Evolutionary conservation across 1,284 basidiomycete species (phyloP).

Genomic region (Heterobasidion irregulare): DNA sequence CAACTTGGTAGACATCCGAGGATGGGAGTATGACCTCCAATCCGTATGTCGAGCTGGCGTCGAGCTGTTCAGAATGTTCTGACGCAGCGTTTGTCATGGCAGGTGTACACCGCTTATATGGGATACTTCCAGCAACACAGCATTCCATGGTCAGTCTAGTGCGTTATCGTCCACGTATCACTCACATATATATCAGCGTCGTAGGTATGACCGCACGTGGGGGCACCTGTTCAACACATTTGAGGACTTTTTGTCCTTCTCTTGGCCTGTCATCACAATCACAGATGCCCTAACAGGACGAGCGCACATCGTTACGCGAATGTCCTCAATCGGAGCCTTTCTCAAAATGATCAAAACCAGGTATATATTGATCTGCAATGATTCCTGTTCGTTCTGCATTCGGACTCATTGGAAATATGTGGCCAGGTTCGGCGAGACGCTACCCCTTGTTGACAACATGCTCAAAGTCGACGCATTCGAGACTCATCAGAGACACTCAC

Average conservation of each 20-base stretch:
- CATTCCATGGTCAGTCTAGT: slow-evolving; percentile 55
- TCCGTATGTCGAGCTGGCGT: slow-evolving; percentile 39
- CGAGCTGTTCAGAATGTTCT: slow-evolving; percentile 3
- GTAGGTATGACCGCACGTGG: slow-evolving; percentile 77
- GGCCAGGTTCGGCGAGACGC: slow-evolving; percentile 65
- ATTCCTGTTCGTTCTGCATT: neutral
- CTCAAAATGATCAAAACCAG: slow-evolving; percentile 75
- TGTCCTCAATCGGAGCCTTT: slow-evolving; percentile 63
- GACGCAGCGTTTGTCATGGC: slow-evolving; percentile 3
- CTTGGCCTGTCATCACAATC: slow-evolving; percentile 78
- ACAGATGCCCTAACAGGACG: slow-evolving; percentile 68
- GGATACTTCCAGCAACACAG: slow-evolving; percentile 72
- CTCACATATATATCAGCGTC: neutral
- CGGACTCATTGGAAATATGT: neutral
- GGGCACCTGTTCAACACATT: slow-evolving; percentile 75
- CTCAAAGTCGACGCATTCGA: slow-evolving; percentile 60
- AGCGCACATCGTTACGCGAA: slow-evolving; percentile 72
- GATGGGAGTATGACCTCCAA: slow-evolving; percentile 81
- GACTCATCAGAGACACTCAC: slow-evolving; percentile 55
- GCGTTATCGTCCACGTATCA: neutral
- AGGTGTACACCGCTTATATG: slow-evolving; percentile 82
- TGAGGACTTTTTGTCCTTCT: slow-evolving; percentile 76
- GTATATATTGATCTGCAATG: slow-evolving; percentile 20
- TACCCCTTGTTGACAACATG: slow-evolving; percentile 64
- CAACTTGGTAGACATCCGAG: slow-evolving; percentile 66